Evolutionary conservation across 2,329 filamentous ascomycete genomes (phyloP).

Genomic region (Domatiomyces globalis): DNA sequence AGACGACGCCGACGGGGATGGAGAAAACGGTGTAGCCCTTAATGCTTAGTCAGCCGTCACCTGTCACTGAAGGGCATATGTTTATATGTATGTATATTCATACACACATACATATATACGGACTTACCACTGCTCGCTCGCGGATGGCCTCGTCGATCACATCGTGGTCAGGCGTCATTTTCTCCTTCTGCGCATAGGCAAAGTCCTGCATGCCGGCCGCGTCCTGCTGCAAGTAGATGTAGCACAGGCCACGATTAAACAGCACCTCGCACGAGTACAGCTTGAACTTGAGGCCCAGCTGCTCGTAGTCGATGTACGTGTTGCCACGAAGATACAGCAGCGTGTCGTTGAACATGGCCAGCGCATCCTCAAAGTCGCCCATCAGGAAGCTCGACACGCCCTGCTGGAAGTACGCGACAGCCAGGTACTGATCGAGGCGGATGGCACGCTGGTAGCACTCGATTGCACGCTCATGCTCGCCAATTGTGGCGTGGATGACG

Average conservation of each 20-base stretch:
- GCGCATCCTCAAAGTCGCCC: conserved; percentile 90
- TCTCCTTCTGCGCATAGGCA: conserved; percentile 81
- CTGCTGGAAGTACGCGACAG: conserved; percentile 95
- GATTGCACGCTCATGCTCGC: conserved; percentile 91
- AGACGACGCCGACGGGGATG: conserved; percentile 74
- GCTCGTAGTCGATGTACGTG: conserved; percentile 94
- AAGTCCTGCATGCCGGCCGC: conserved; percentile 85
- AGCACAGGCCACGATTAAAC: conserved; percentile 93
- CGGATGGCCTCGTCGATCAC: conserved; percentile 95
- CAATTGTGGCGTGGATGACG: conserved; percentile 90
- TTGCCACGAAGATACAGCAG: conserved; percentile 88
- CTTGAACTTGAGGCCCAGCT: conserved; percentile 88
- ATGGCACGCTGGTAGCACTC: conserved; percentile 90
- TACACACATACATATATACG: neutral
- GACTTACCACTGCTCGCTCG: conserved; percentile 72
- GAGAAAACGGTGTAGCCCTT: conserved; percentile 90
- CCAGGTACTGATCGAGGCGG: conserved; percentile 82
- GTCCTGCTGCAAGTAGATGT: conserved; percentile 89
- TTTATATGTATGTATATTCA: conserved; percentile 1
- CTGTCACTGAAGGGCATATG: neutral
- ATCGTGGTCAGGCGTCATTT: conserved; percentile 89
- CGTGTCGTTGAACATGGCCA: conserved; percentile 98
- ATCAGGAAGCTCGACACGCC: conserved; percentile 96
- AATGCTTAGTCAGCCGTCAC: conserved; percentile 1
- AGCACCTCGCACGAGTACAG: conserved; percentile 94